These are phyloP conservation scores for Ceratobasidium sp. DNA, from an alignment of 1,284 basidiomycete species.

Conservation along the genomic window DNA sequence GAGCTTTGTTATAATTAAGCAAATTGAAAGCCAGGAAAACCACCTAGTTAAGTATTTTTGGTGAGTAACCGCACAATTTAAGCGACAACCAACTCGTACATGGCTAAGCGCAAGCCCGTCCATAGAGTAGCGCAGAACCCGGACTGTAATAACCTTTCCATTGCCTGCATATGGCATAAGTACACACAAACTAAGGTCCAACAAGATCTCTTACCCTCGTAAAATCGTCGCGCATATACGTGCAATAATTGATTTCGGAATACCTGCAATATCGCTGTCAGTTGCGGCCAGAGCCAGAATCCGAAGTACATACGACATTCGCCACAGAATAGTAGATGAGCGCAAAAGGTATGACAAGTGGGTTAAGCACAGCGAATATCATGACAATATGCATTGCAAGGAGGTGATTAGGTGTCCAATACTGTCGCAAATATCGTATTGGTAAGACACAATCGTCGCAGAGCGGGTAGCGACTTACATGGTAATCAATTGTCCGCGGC, in stretches of 20 bases:
- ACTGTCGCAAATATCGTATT: conserved; percentile 33
- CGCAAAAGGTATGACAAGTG: conserved; percentile 54
- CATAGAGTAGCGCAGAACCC: conserved; percentile 55
- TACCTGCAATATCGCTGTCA: conserved; percentile 5
- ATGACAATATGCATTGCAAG: conserved; percentile 55
- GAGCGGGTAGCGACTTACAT: conserved; percentile 5
- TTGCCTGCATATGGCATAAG: conserved; percentile 44
- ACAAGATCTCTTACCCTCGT: conserved; percentile 55
- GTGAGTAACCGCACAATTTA: not conserved
- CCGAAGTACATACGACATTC: conserved; percentile 49
- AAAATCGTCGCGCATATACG: conserved; percentile 55
- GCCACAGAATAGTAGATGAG: conserved; percentile 48
- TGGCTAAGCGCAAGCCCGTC: conserved; percentile 55
- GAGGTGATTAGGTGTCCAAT: conserved; percentile 48
- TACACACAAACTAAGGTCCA: too few relatives aligned
- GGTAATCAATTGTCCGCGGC: conserved; percentile 55
- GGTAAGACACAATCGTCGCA: conserved; percentile 22
- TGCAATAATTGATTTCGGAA: conserved; percentile 52
- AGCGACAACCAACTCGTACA: conserved; percentile 1
- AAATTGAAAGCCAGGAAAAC: conserved; percentile 56
- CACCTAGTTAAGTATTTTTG: conserved; percentile 46
- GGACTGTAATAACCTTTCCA: conserved; percentile 53
- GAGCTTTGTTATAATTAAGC: conserved; percentile 50
- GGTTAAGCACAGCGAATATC: conserved; percentile 57
- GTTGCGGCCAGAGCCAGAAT: not conserved